A percentile compares a stretch with the other conserved stretches of the same genome.
These are phyloP conservation scores for Rhytidiadelphus loreus DNA, from an alignment of 225 moss, liverwort and hornwort species.

Conservation along the genomic window DNA sequence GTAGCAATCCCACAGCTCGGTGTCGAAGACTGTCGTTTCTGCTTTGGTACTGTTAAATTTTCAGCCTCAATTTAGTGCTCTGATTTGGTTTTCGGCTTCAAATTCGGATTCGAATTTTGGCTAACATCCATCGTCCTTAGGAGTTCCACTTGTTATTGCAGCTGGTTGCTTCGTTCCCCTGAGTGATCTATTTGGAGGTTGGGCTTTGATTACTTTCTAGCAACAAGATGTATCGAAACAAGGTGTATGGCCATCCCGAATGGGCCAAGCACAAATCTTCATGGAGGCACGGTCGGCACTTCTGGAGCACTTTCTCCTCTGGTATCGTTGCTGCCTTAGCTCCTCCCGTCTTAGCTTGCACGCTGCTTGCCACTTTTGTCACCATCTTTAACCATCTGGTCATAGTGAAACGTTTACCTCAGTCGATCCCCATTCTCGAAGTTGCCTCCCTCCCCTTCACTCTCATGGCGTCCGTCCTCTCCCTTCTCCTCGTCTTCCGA, in stretches of 20 bases:
- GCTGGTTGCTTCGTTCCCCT: neutral
- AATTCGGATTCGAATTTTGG: neutral
- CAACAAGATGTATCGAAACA: slow-evolving; percentile 43
- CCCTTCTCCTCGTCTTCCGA: no score
- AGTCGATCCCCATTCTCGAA: no score
- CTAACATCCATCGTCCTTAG: neutral
- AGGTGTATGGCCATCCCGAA: slow-evolving; percentile 52
- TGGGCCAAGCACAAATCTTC: slow-evolving; percentile 67
- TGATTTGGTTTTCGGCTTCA: neutral
- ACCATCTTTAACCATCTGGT: slow-evolving; percentile 27
- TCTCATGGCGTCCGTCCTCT: no score
- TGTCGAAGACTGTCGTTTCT: neutral
- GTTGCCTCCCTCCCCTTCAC: no score
- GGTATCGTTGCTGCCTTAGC: slow-evolving; percentile 52
- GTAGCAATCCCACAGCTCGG: neutral
- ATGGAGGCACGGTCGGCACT: slow-evolving; percentile 53
- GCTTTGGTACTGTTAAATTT: neutral
- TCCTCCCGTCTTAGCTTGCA: slow-evolving; percentile 58
- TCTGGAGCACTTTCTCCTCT: slow-evolving; percentile 38
- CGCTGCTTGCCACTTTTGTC: slow-evolving; percentile 34
- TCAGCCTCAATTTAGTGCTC: neutral
- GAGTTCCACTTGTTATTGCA: neutral
- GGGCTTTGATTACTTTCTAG: neutral
- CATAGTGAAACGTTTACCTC: no score
- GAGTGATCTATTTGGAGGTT: neutral